A percentile compares a stretch with the other conserved stretches of the same genome.
These are phyloP conservation scores for Symbiodinium pilosum DNA, from an alignment of 73 alveolate genomes.

Conservation along the genomic window DNA sequence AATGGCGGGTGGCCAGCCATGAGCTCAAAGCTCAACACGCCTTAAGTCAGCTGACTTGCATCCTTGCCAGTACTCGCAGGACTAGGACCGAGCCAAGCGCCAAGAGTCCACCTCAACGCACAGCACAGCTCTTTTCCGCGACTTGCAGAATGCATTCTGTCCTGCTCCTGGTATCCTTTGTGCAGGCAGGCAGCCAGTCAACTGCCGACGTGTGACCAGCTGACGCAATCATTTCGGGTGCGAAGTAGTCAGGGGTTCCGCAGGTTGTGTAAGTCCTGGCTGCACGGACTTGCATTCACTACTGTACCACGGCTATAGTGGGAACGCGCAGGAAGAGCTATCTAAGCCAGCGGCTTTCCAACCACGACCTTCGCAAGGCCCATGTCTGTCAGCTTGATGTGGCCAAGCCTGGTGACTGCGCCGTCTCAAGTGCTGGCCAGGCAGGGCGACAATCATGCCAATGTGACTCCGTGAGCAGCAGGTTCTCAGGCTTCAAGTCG, in stretches of 20 bases:
- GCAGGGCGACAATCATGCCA: background rate
- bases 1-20: constrained; percentile 94
- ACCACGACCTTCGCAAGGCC: constrained; percentile 80
- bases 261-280: constrained; percentile 63
- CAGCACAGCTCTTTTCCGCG: too few relatives aligned
- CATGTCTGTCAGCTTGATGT: constrained; percentile 93
- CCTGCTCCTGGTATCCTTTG: background rate
- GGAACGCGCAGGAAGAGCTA: background rate
- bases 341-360: constrained; percentile 38
- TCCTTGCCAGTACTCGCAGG: background rate
- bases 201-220: constrained; percentile 86
- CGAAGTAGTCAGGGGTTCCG: constrained; percentile 95
- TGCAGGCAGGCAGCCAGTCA: constrained; percentile 45
- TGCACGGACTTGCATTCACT: too few relatives aligned
- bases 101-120: constrained; percentile 48
- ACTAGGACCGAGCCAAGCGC: background rate
- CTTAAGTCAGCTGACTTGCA: background rate
- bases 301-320: background rate
- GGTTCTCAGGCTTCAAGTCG: constrained; percentile 58
- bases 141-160: too few relatives aligned
- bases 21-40: constrained; percentile 81
- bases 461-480: constrained; percentile 35
- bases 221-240: constrained; percentile 92
- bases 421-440: background rate
- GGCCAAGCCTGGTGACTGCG: constrained; percentile 83